These are phyloP conservation scores for Populus tremula DNA, from an alignment of 345 rosid genomes.

Conservation along the genomic window DNA sequence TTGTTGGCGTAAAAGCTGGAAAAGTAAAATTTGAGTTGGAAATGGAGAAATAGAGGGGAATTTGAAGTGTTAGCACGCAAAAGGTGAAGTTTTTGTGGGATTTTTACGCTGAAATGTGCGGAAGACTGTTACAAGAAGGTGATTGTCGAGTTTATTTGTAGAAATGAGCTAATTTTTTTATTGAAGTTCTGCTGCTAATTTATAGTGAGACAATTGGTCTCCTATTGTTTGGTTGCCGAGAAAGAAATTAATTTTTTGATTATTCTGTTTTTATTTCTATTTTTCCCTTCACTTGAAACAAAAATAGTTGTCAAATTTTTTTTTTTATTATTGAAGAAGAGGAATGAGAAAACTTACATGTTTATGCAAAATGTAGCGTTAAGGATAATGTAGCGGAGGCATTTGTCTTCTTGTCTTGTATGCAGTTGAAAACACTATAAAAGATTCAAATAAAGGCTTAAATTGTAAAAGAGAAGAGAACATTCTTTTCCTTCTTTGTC, in stretches of 20 bases:
- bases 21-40: constrained; percentile 14
- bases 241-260: neutral
- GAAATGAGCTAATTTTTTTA: neutral
- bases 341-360: neutral
- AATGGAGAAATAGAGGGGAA: constrained; percentile 11
- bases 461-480: neutral
- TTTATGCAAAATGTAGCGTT: neutral
- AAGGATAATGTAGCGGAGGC: neutral
- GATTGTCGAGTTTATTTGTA: neutral
- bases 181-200: neutral
- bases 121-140: constrained; percentile 6
- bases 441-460: neutral
- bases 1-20: neutral
- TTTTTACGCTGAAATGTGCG: constrained; percentile 16
- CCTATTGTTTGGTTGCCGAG: neutral
- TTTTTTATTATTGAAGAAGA: neutral
- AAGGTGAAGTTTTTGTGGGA: constrained; percentile 18
- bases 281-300: neutral
- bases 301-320: neutral
- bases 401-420: neutral
- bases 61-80: constrained; percentile 9
- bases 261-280: neutral
- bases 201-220: neutral
- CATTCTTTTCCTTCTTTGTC: neutral
- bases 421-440: neutral